Evolutionary conservation across 441 rosid species (phyloP), one percentile per base, ranked within the genome.

Genomic region (Gossypium davidsonii): DNA sequence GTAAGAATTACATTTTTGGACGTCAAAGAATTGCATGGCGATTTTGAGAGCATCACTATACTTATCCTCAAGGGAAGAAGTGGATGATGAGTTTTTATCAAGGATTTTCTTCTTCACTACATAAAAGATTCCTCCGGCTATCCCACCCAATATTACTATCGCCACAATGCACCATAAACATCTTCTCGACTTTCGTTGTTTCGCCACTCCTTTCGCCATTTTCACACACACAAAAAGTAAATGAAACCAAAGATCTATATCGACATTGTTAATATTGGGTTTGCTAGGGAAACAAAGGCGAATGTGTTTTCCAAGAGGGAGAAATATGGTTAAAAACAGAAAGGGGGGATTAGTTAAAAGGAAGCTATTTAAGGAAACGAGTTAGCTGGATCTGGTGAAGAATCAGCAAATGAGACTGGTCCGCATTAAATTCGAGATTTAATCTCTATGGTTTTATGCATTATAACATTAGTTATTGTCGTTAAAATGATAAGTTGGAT

Each of bases 1-100:
- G 59, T 7, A 9, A 60, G 0, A 28, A 15, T 11, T 83, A 95
- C 98, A 89, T 87, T 91, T 93, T 75, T 95, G 98, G 25, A 95
- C 78, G 76, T 95, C 98, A 80, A 95, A 84, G 89, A 95, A 95
- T 69, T 95, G 88, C 78, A 89, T 69, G 21, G 99, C 89, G 28
- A 86, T 18, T 39, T 87, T 83, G 75, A 95, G 98, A 64, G 99
- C 96, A 12, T 87, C 86, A 6, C 85, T 74, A 74, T 92, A 95
- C 79, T 95, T 90, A 77, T 79, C 83, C 18, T 86, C 91, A 26
- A 86, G 73, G 26, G 94, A 20, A 55, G 94, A 20, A 9, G 1
- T 1, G 2, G 21, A 9, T 1, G 59, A 9, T 4, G 59, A 55
- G 10, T 20, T 2, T 55, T 55, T 1, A 81, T 85, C 71, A 89